These are phyloP conservation scores for Botrytis squamosa DNA, from an alignment of 2,329 filamentous ascomycete genomes.

Conservation along the genomic window DNA sequence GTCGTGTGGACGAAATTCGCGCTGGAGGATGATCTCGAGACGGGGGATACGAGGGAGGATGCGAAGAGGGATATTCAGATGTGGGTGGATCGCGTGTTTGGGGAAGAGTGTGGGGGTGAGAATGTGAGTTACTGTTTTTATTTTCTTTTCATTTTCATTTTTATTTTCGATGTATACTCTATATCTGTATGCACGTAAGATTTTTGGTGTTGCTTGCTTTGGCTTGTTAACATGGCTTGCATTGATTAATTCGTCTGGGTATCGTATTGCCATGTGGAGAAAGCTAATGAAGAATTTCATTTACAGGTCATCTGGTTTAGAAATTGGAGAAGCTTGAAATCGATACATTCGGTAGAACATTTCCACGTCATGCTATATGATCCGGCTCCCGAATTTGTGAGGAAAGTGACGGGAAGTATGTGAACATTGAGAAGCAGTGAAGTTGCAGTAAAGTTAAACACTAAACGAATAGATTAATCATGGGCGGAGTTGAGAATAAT, in stretches of 20 bases:
- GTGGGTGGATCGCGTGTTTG: conserved; percentile 69
- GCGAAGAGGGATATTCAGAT: conserved; percentile 64
- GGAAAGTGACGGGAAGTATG: conserved; percentile 72
- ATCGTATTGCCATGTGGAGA: neutral
- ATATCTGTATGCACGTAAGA: neutral
- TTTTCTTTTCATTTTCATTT: neutral
- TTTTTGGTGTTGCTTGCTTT: neutral
- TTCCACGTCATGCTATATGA: conserved; percentile 91
- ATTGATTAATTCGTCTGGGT: neutral
- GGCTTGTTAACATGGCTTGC: neutral
- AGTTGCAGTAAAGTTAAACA: neutral
- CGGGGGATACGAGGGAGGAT: conserved; percentile 61
- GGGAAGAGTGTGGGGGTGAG: conserved; percentile 49
- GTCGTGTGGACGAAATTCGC: conserved; percentile 93
- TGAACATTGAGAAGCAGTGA: conserved; percentile 49
- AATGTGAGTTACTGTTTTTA: conserved; percentile 47
- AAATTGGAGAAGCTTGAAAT: conserved; percentile 86
- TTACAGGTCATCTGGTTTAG: conserved; percentile 73
- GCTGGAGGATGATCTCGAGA: conserved; percentile 62
- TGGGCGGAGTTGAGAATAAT: neutral
- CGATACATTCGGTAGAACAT: conserved; percentile 83
- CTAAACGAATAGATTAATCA: neutral
- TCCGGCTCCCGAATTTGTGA: conserved; percentile 68
- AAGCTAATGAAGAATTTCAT: neutral
- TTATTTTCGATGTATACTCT: neutral